These are phyloP conservation scores for Phallus indusiatus DNA, from an alignment of 768 basidiomycete species.

Conservation along the genomic window DNA sequence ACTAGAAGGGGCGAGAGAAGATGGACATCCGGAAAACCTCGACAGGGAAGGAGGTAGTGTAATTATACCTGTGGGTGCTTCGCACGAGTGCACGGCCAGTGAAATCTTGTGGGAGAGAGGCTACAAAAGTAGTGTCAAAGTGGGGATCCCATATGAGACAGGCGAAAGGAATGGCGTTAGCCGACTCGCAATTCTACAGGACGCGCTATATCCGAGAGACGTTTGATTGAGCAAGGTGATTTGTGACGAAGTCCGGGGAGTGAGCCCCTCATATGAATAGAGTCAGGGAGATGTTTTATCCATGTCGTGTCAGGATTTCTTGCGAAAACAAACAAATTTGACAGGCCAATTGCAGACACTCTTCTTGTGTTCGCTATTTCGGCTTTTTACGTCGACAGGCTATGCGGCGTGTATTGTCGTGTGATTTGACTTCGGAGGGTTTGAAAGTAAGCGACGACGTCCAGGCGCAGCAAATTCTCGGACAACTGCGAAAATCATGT, in stretches of 20 bases:
- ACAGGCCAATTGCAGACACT: background rate
- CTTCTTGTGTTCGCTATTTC: background rate
- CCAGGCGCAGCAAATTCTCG: background rate
- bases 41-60: background rate
- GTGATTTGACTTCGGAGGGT: background rate
- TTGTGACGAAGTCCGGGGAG: background rate
- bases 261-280: background rate
- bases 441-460: background rate
- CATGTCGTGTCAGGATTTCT: background rate
- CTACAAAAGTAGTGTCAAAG: background rate
- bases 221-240: background rate
- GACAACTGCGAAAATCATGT: background rate
- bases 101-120: background rate
- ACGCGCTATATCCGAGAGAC: background rate
- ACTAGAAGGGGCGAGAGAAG: background rate
- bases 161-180: background rate
- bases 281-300: background rate
- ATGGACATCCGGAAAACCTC: background rate
- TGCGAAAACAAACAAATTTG: background rate
- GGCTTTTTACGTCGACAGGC: background rate
- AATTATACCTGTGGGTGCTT: background rate
- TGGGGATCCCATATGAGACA: background rate
- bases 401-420: background rate
- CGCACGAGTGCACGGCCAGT: constrained; percentile 1
- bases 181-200: background rate